Base-by-base conservation (phyloP, 2,329 filamentous ascomycete genomes). In the Trichoderma citrinoviride region DNA sequence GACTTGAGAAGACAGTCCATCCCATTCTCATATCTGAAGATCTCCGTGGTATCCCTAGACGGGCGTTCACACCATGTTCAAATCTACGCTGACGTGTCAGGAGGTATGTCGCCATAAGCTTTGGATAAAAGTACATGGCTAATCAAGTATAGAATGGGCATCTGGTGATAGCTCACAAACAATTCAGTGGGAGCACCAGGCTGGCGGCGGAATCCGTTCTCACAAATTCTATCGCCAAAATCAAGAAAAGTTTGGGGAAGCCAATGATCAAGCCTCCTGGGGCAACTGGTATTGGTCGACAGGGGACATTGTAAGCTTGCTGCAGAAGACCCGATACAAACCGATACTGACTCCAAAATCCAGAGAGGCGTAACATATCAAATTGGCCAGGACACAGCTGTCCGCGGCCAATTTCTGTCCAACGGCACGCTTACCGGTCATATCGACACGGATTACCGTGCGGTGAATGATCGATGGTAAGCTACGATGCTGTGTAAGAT, bases 251-350 rank as follows among this genome's bases (percentile, higher is more conserved):
- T 89, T 95, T 62, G 84, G 85, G 1, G 92, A 96, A 73, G 78
- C 79, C 14, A 78, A 78, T 46, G 89, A 96, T 71, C 87, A 89
- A 69, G 85, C 91, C 0, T 89, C 92, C 78, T 96, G 92, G 92
- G 92, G 92, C 2, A 87, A 85, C 57, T 85, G 93, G 78, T 88
- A 91, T 75, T 92, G 93, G 75, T 87, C 89, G 14, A 92, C 86
- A 3, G 85, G 87, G 27, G 80, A 82, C 61, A 74, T 81, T 15
- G 72, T 66, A 55, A 58, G 66, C 52, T 0, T 23, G 19, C 40
- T 23, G 17, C 19, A 14, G 21, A 4, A 49, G 15, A 7, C 21
- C 4, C 37, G 25, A 15, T 44, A 14, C 10, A 29, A 23, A 44
- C 23, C 3, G 25, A 43, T 37, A 37, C 65, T 64, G 23, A 66